A percentile compares a stretch with the other conserved stretches of the same genome.
phyloP scores from a whole-genome alignment of 768 basidiomycete genomes.

The Pisolithus sp. region DNA sequence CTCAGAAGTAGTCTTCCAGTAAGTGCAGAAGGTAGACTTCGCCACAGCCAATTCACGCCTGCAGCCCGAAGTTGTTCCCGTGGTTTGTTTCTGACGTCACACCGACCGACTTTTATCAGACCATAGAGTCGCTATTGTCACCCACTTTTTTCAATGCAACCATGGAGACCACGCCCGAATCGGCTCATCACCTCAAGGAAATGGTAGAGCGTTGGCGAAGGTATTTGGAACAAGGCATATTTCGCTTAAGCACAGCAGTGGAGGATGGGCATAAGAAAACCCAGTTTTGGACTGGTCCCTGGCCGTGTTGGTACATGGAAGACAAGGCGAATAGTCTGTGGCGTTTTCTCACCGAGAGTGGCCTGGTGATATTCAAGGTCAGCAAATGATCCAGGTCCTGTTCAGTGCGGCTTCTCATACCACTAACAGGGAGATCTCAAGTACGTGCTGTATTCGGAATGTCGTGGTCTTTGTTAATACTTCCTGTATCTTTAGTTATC shows the following conservation, averaged over 20 bases:
- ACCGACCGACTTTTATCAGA: slow-evolving; percentile 69
- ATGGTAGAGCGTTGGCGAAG: slow-evolving; percentile 68
- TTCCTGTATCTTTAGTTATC: slow-evolving; percentile 44
- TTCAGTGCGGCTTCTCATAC: background rate
- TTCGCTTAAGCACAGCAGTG: slow-evolving; percentile 48
- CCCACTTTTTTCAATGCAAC: slow-evolving; percentile 49
- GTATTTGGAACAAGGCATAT: slow-evolving; percentile 66
- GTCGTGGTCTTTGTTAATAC: slow-evolving; percentile 1
- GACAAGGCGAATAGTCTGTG: slow-evolving; percentile 46
- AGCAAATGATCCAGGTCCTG: background rate
- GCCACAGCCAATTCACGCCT: slow-evolving; percentile 7
- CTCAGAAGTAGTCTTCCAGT: slow-evolving; percentile 87
- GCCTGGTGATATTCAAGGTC: slow-evolving; percentile 83
- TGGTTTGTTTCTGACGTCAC: slow-evolving; percentile 98
- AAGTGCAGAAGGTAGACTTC: slow-evolving; percentile 19
- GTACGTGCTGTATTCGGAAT: slow-evolving; percentile 38
- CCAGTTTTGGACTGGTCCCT: slow-evolving; percentile 70
- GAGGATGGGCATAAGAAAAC: slow-evolving; percentile 26
- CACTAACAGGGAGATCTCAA: slow-evolving; percentile 75
- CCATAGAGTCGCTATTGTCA: slow-evolving; percentile 51
- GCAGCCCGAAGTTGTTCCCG: slow-evolving; percentile 86
- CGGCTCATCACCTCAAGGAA: slow-evolving; percentile 39
- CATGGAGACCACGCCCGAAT: slow-evolving; percentile 13
- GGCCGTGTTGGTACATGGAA: slow-evolving; percentile 73
- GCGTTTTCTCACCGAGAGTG: slow-evolving; percentile 43